Percentiles rank a stretch among this genome's conserved stretches.
Conservation (phyloP, 768 basidiomycete genomes). For the Sporobolomyces roseus region DNA sequence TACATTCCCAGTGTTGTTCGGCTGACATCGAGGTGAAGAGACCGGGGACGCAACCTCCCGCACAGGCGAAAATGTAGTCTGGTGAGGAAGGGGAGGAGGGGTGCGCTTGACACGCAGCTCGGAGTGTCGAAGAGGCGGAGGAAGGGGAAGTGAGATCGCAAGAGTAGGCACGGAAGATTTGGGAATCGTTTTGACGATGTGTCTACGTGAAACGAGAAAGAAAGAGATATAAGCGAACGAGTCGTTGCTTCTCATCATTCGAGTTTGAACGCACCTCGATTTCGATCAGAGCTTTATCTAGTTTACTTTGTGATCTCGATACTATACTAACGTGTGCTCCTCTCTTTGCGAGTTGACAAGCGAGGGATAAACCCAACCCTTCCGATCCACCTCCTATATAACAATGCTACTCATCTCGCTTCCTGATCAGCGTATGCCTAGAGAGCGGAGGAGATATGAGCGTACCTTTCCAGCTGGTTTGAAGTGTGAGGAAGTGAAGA, state of each 20-base stretch:
- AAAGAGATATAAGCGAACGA: neutral
- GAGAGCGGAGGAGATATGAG: neutral
- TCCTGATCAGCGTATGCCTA: too few relatives aligned
- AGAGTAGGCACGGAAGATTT: slow-evolving; percentile 65
- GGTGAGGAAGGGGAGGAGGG: slow-evolving; percentile 56
- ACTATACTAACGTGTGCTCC: slow-evolving; percentile 85
- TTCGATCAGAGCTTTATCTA: slow-evolving; percentile 60
- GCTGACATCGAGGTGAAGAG: slow-evolving; percentile 70
- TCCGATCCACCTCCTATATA: slow-evolving; percentile 80
- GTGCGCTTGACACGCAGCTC: slow-evolving; percentile 58
- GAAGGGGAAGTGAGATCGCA: slow-evolving; percentile 59
- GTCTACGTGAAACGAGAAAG: slow-evolving; percentile 50
- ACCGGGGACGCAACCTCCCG: slow-evolving; percentile 63
- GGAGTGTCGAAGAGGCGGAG: slow-evolving; percentile 61
- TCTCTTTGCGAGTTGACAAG: slow-evolving; percentile 60
- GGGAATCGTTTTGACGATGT: slow-evolving; percentile 57
- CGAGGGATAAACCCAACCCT: slow-evolving; percentile 73
- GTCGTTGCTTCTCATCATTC: too few relatives aligned
- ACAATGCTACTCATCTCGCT: slow-evolving; percentile 61
- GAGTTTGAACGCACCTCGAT: too few relatives aligned
- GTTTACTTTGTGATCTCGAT: slow-evolving; percentile 64
- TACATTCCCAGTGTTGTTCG: slow-evolving; percentile 58
- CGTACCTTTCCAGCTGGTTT: slow-evolving; percentile 55
- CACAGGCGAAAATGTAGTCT: slow-evolving; percentile 74
- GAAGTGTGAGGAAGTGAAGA: slow-evolving; percentile 49